Evolutionary conservation across 1,284 basidiomycete species (phyloP), one percentile per base, ranked within the genome.

Genomic region (Ceratobasidium sp.): DNA sequence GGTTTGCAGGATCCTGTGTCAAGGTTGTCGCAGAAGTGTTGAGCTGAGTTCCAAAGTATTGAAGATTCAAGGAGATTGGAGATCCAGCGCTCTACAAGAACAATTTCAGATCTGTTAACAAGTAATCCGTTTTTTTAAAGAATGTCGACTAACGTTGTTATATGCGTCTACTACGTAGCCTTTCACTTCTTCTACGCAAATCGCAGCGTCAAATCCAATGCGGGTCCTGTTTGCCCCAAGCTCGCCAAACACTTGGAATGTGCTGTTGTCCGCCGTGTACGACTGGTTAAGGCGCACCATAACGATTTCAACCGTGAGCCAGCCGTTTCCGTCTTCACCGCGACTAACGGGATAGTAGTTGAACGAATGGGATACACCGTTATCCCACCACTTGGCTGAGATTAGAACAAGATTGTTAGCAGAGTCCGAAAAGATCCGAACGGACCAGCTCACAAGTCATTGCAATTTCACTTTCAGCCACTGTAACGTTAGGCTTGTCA

Each of bases 121-220:
- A 7, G 14, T 21, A 44, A 47, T 9, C 23, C n/a, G n/a, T n/a
- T n/a, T n/a, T n/a, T n/a, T n/a, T n/a, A 69, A 44, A 35, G 4
- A 26, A 46, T 13, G 35, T 8, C 28, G 11, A 26, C 67, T 50
- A 32, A 70, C 67, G n/a, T 44, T 70, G 21, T 72, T 72, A 26
- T 72, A 72, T 43, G 59, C 49, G 23, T 72, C 70, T 2, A 64
- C 30, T 1, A 72, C 70, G 41, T 64, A 72, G 0, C 49, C 49
- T 49, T 47, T 57, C 14, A 72, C 58, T 38, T 62, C 59, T 26
- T 72, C 70, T 11, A 63, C 14, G 35, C 70, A 72, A 21, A 72
- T 57, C 47, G 70, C 70, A n/a, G 70, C 70, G 59, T 72, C 70
- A 38, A 62, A 72, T 41, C 70, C 70, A 38, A 72, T 72, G 4